Base-by-base conservation (phyloP, 768 basidiomycete species). In the Auriscalpium vulgare region DNA sequence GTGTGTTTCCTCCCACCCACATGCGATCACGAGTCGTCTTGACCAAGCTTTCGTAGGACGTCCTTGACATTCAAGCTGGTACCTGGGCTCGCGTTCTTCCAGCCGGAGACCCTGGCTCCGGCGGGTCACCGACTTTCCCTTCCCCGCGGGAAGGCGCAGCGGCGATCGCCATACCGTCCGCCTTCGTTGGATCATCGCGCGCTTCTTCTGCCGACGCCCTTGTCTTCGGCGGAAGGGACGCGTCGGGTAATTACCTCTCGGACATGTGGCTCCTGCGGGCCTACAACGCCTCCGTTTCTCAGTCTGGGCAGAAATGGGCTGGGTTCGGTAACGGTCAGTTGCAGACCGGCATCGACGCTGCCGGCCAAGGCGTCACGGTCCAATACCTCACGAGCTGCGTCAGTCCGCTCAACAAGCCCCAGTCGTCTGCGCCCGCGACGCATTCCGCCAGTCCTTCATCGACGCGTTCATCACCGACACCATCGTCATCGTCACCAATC, bases 231-330 rank as follows among this genome's bases (percentile, higher is more conserved):
- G 90, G 90, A 43, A 78, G 78, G 61, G 87, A 89, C 65, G 72
- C 74, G 46, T 66, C 72, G 54, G 89, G 89, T 13, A 79, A 73
- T 23, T 84, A 87, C 64, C 74, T 90, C 4, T 78, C 82, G 43
- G 90, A 92, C 55, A 65, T 92, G 10, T 92, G 90, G 90, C 67
- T 92, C 8, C 74, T 92, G 58, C 75, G 90, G 53, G 79, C 87
- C 4, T 91, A 91, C 68, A 75, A 77, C 58, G 84, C 75, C n/a
- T 68, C 76, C 36, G 64, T 88, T 54, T 78, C 78, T n/a, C 60
- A 77, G n/a, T 77, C 82, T 2, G 74, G 75, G 50, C 68, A 76
- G 55, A 70, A 69, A 8, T 89, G 86, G 87, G 66, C 76, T 36
- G 84, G 85, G 13, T 90, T 77, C 62, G 83, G 86, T 6, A 68